Evolutionary conservation across 2,329 filamentous ascomycete species (phyloP).

Genomic region (Lachnellula subtilissima): DNA sequence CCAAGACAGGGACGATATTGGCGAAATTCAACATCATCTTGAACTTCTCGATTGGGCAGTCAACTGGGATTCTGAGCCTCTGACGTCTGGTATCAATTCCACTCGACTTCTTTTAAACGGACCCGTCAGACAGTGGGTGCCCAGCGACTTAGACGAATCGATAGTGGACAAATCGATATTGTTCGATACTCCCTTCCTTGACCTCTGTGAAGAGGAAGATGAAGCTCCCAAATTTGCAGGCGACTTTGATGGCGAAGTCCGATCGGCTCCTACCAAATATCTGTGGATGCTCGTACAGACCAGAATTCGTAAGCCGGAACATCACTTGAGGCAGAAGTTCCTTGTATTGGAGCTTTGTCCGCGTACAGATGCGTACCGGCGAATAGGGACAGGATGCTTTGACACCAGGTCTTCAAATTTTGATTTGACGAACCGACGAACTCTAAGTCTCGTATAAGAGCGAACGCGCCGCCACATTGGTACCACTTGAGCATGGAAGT

Average conservation of each 20-base stretch:
- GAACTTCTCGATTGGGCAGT: conserved; percentile 1
- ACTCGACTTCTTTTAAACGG: background rate
- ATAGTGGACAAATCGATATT: background rate
- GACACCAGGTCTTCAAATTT: conserved; percentile 37
- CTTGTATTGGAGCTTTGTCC: background rate
- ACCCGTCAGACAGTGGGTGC: background rate
- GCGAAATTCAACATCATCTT: background rate
- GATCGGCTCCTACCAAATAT: background rate
- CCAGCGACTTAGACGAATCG: background rate
- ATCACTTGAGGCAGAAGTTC: background rate
- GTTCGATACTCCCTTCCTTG: background rate
- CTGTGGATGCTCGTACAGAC: background rate
- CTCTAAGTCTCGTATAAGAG: background rate
- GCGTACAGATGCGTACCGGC: conserved; percentile 1
- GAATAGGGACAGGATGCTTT: conserved; percentile 23
- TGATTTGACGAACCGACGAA: conserved; percentile 54
- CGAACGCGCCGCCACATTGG: background rate
- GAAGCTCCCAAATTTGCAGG: no score
- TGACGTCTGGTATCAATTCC: background rate
- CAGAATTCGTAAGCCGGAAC: background rate
- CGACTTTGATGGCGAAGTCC: background rate
- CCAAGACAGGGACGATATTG: background rate
- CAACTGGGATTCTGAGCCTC: background rate
- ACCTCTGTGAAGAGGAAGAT: background rate
- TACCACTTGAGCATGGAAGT: no score